A percentile compares a stretch with the other conserved stretches of the same genome.
Evolutionary conservation across 31 red algal species (phyloP).

Genomic region (Endocladia muricata): DNA sequence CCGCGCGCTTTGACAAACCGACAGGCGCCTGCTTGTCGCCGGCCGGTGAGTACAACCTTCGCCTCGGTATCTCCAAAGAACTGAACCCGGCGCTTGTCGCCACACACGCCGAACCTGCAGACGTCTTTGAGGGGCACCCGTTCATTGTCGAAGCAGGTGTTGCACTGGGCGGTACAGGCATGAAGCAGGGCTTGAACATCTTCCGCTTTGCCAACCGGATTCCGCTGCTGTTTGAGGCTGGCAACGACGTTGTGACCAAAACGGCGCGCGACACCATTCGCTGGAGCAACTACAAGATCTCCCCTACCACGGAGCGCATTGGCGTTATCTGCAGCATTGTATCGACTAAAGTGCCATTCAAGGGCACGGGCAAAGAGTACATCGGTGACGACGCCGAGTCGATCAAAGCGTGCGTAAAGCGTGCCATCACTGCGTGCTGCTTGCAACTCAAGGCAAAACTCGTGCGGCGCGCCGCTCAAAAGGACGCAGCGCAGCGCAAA

Average conservation of each 20-base stretch:
- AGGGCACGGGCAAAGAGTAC: conserved; percentile 96
- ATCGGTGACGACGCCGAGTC: conserved; percentile 88
- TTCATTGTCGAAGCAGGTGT: conserved; percentile 94
- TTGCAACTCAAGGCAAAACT: conserved; percentile 82
- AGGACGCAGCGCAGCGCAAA: conserved; percentile 69
- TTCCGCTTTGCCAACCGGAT: conserved; percentile 95
- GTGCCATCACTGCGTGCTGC: conserved; percentile 85
- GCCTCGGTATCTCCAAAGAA: conserved; percentile 88
- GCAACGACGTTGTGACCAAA: conserved; percentile 90
- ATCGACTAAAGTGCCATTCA: conserved; percentile 90
- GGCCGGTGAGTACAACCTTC: conserved; percentile 94
- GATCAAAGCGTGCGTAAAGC: conserved; percentile 74
- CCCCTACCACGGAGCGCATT: conserved; percentile 71
- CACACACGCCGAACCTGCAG: conserved; percentile 83
- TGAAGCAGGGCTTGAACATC: conserved; percentile 83
- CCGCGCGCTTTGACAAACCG: conserved; percentile 73
- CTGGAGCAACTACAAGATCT: conserved; percentile 91
- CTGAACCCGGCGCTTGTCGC: conserved; percentile 77
- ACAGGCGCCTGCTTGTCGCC: conserved; percentile 79
- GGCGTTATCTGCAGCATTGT: conserved; percentile 93
- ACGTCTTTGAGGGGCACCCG: conserved; percentile 90
- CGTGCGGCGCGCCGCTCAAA: conserved; percentile 43
- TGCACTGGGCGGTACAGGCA: conserved; percentile 66
- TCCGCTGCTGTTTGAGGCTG: conserved; percentile 87
- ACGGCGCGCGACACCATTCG: conserved; percentile 72